Conservation (phyloP, 2,329 filamentous ascomycete genomes). For the Xylaria arbuscula region DNA sequence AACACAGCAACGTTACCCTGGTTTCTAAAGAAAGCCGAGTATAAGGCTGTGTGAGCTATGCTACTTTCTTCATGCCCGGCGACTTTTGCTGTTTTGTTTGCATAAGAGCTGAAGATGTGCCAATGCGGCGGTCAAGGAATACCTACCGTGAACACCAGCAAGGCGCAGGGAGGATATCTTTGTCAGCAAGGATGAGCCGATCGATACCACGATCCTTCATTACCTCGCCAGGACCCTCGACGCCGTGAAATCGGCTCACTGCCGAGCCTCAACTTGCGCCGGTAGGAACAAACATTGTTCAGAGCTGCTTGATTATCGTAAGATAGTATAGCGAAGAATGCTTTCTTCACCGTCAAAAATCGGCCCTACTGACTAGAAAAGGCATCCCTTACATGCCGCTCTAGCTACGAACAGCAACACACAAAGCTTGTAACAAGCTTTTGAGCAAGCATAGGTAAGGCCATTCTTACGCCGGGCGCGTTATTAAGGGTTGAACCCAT, state of each 20-base stretch:
- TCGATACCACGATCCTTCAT: background rate
- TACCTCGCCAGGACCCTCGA: background rate
- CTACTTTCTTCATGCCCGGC: background rate
- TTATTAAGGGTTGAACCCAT: background rate
- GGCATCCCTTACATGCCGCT: background rate
- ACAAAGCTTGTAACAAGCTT: conserved; percentile 11
- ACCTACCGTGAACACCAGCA: background rate
- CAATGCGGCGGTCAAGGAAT: background rate
- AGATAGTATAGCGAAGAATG: background rate
- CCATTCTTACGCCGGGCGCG: conserved; percentile 1
- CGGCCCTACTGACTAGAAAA: conserved; percentile 12
- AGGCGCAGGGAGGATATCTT: conserved; percentile 11
- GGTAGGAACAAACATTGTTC: background rate
- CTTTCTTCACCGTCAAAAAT: background rate
- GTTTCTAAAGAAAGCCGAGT: background rate
- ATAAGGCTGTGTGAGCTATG: conserved; percentile 15
- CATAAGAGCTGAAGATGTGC: conserved; percentile 1
- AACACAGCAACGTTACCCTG: conserved; percentile 31
- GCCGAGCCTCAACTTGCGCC: background rate
- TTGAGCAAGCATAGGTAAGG: background rate
- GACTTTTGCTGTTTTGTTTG: background rate
- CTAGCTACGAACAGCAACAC: background rate
- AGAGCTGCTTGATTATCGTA: background rate
- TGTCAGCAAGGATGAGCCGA: background rate
- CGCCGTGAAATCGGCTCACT: conserved; percentile 4